phyloP scores from a whole-genome alignment of 2,329 filamentous ascomycete genomes.

The Pseudodiploospora longispora region DNA sequence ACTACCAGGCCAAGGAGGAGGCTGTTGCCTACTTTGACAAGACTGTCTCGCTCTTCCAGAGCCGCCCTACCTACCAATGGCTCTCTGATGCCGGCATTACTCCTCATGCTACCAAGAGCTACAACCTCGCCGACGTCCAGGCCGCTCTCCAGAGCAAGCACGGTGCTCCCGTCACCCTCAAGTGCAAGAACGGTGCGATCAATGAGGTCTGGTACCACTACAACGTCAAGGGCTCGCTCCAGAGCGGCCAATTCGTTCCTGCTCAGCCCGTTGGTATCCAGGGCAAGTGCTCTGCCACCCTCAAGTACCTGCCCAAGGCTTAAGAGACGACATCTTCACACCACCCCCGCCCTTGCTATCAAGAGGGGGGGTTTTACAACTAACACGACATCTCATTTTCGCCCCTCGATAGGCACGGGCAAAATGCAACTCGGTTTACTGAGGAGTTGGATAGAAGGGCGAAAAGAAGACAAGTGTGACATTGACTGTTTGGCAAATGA shows the following conservation, averaged over 20 bases:
- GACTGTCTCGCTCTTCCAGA: conserved; percentile 57
- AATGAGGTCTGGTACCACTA: conserved; percentile 57
- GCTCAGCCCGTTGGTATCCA: conserved; percentile 46
- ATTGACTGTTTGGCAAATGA: background rate
- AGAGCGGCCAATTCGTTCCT: conserved; percentile 52
- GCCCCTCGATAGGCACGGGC: no score
- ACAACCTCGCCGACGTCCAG: conserved; percentile 51
- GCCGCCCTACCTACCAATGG: conserved; percentile 56
- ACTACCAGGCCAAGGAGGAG: conserved; percentile 53
- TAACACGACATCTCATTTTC: no score
- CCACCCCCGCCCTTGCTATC: no score
- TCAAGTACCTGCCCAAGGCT: conserved; percentile 46
- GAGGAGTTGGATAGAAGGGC: background rate
- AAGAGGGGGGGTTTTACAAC: no score
- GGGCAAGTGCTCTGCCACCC: conserved; percentile 55
- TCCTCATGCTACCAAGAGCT: conserved; percentile 46
- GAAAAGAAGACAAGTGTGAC: background rate
- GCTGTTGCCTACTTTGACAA: conserved; percentile 62
- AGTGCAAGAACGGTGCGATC: conserved; percentile 41
- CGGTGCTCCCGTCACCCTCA: conserved; percentile 48
- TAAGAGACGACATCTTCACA: no score
- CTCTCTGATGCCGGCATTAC: conserved; percentile 53
- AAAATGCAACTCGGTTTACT: no score
- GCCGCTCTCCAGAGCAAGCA: conserved; percentile 44
- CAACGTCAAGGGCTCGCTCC: conserved; percentile 48